Evolutionary conservation across 306 rosid species (phyloP).

Genomic region (Macrotyloma uniflorum): DNA sequence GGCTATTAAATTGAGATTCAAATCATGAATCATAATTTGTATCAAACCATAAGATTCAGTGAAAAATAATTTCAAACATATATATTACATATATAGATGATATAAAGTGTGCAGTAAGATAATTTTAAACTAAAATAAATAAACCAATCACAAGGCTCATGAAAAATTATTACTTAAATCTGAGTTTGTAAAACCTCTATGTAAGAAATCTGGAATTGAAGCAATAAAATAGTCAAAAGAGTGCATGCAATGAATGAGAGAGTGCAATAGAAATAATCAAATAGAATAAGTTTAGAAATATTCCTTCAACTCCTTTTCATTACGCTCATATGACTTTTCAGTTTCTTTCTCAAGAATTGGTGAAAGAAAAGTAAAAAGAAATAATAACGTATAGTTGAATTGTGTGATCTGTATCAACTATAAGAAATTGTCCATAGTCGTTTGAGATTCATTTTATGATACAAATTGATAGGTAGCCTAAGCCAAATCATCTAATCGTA

Average conservation of each 20-base stretch:
- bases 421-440: too few relatives aligned
- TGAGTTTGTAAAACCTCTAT: background rate
- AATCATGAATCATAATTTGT: background rate
- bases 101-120: background rate
- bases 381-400: background rate
- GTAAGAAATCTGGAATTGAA: background rate
- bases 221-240: too few relatives aligned
- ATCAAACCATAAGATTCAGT: background rate
- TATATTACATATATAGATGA: too few relatives aligned
- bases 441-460: too few relatives aligned
- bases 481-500: too few relatives aligned
- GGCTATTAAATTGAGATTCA: background rate
- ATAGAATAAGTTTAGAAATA: background rate
- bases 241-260: too few relatives aligned
- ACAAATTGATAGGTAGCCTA: too few relatives aligned
- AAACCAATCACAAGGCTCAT: background rate
- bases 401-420: background rate
- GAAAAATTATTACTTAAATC: background rate
- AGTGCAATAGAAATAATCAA: too few relatives aligned
- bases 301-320: background rate
- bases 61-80: background rate
- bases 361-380: too few relatives aligned
- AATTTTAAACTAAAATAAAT: background rate
- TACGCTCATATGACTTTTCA: too few relatives aligned
- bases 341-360: too few relatives aligned